Base-by-base conservation (phyloP, 78 protist genomes). In the Protostelium mycophagum region DNA sequence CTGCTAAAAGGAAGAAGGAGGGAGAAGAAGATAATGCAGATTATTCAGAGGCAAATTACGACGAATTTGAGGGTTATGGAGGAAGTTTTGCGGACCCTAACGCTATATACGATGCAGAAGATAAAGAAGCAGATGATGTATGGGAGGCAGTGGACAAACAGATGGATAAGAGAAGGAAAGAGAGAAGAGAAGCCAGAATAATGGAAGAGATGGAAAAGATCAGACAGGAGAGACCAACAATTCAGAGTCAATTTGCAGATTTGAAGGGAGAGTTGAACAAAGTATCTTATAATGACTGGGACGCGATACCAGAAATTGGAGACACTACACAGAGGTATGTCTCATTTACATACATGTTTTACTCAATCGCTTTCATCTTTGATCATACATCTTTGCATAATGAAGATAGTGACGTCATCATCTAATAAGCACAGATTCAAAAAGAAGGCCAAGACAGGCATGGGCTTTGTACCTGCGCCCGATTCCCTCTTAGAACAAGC, bases 11-110 rank as follows among this genome's bases (percentile, higher is more conserved):
- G 34, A 87, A 10, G 28, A 87, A 87, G 83, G 38, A 16, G 9
- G 34, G 38, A 35, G 87, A 38, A 25, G 85, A 25, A 38, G 90
- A 63, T 86, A 87, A 37, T 83, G 89, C 51, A 35, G 91, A 90
- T 31, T 84, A 88, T 0, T 85, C 88, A 28, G 97, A 97, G 1
- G 83, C 93, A 28, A 91, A 92, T 85, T 98, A 89, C 87, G 98
- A 97, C 91, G 95, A 97, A 89, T 97, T 93, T 73, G 38, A 63
- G 29, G 99, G 99, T 1, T 96, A 94, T 90, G 37, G 83, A 0
- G 98, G 91, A 34, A 73, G 91, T 1, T 91, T 97, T 28, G 86
- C 94, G 39, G 88, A 86, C 89, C 86, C 93, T 25, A 39, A 35
- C n/a, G 84, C 84, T 31, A 63, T 87, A 28, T 97, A 94, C 88